These are phyloP conservation scores for Aspergillus hiratsukae DNA, from an alignment of 2,329 filamentous ascomycete species.

Conservation along the genomic window DNA sequence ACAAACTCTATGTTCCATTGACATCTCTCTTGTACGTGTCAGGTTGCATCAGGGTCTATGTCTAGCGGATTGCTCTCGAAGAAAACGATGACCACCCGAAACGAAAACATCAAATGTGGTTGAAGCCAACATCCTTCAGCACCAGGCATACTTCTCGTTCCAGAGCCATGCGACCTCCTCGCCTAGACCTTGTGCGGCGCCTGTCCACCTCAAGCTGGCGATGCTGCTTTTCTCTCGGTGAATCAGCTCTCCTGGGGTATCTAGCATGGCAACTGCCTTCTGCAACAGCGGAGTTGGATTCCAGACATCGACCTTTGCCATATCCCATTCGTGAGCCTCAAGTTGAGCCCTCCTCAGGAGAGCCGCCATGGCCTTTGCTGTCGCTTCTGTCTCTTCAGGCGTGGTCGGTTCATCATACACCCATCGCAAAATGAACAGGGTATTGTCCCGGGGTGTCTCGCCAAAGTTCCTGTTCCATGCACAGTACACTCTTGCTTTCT, in stretches of 20 bases:
- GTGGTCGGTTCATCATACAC: slow-evolving; percentile 38
- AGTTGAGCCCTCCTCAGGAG: slow-evolving; percentile 63
- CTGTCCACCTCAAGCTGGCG: slow-evolving; percentile 45
- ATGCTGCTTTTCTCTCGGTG: slow-evolving; percentile 46
- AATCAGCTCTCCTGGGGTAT: slow-evolving; percentile 36
- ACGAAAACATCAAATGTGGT: slow-evolving; percentile 5
- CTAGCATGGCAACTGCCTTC: slow-evolving; percentile 37
- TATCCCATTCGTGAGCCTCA: slow-evolving; percentile 68
- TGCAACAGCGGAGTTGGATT: slow-evolving; percentile 62
- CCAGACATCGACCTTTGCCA: slow-evolving; percentile 73
- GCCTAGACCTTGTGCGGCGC: slow-evolving; percentile 32
- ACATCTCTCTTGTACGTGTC: slow-evolving; percentile 8
- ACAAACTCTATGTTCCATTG: slow-evolving; percentile 12
- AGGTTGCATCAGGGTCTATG: slow-evolving; percentile 13
- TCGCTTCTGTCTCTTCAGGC: slow-evolving; percentile 43
- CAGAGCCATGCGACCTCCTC: slow-evolving; percentile 43
- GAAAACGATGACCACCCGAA: slow-evolving; percentile 4
- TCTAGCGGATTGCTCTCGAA: not conserved
- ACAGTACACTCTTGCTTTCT: slow-evolving; percentile 35
- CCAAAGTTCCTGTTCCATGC: slow-evolving; percentile 41
- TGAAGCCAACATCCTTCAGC: slow-evolving; percentile 24
- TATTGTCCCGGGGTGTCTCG: slow-evolving; percentile 31
- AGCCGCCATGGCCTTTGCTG: slow-evolving; percentile 53
- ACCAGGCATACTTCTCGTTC: slow-evolving; percentile 50
- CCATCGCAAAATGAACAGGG: slow-evolving; percentile 41